These are phyloP conservation scores for Thielaviopsis cerberus DNA, from an alignment of 2,329 filamentous ascomycete species.

Conservation along the genomic window DNA sequence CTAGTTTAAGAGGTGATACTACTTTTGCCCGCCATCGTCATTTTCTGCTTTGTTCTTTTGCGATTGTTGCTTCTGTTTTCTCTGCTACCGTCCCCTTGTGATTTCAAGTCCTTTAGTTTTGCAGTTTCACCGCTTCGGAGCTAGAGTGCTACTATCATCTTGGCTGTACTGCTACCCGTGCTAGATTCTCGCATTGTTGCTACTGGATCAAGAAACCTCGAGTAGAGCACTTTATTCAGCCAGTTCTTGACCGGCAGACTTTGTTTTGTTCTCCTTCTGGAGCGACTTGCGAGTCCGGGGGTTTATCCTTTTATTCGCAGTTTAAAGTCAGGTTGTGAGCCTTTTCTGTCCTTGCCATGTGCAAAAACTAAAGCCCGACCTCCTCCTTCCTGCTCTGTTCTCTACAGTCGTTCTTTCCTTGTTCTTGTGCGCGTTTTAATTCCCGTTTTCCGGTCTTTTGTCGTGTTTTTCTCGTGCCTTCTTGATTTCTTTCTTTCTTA, in stretches of 20 bases:
- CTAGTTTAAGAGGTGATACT: not conserved
- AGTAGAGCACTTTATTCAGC: too few species aligned
- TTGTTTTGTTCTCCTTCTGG: not conserved
- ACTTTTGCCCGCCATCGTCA: not conserved
- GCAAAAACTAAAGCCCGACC: conserved; percentile 12
- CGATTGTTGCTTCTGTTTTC: not conserved
- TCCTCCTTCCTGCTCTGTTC: conserved; percentile 2
- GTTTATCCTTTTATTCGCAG: not conserved
- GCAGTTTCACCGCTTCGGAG: too few species aligned
- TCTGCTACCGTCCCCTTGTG: not conserved
- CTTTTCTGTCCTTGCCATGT: not conserved
- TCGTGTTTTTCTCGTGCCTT: not conserved
- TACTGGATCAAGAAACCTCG: too few species aligned
- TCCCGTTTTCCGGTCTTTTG: not conserved
- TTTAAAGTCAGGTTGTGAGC: not conserved
- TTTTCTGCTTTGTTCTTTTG: not conserved
- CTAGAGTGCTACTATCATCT: too few species aligned
- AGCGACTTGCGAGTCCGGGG: too few species aligned
- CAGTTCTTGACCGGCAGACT: too few species aligned
- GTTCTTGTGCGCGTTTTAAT: not conserved
- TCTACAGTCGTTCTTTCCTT: not conserved
- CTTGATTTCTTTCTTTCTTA: not conserved
- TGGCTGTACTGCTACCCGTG: too few species aligned
- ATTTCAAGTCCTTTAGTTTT: not conserved
- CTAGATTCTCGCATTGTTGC: too few species aligned